Evolutionary conservation across 1,139 yeast species (phyloP), one percentile per base, ranked within the genome.

Genomic region (Meyerozyma guilliermondii): DNA sequence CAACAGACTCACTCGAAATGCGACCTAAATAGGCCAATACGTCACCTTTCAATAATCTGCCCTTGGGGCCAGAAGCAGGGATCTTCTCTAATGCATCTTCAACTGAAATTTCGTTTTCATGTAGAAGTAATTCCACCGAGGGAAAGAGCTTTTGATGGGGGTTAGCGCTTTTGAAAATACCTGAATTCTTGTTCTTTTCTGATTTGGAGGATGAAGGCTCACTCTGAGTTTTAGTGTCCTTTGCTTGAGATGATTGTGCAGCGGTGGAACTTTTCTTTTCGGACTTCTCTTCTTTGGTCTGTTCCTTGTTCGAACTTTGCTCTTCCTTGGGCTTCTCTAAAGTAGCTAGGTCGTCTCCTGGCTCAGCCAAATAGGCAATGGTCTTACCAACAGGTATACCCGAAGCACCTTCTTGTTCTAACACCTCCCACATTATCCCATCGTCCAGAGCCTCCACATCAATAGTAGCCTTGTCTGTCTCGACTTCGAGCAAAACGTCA

Each of bases 361-460:
- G 83, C 54, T 91, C 98, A 7, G 96, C 97, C 47, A 87, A 56
- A 44, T 79, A 79, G 0, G 97, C 98, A 65, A 92, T 92, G 26
- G 95, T 83, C 42, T 77, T 71, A 6, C 97, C 97, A n/a, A 92
- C 98, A 10, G 82, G 80, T 43, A 92, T 72, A 27, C 83, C 92
- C 48, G 79, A 81, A 38, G 80, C 78, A 5, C 98, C 98, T 46
- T 86, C 81, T 31, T 70, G 72, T 22, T 64, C 68, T 47, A 89
- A 61, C 42, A 92, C 83, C 63, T 87, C 88, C 60, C 89, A 95
- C 62, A 92, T 49, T 37, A 85, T 67, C 39, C 98, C 98, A 55
- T 92, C 96, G 58, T 89, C 97, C 50, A 78, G 87, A 3, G 96
- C 96, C 63, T 89, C 97, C 26, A 89, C 96, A 50, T 87, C 94